Conservation (phyloP, 176 grass and related monocot species). For the Aegilops longissima region DNA sequence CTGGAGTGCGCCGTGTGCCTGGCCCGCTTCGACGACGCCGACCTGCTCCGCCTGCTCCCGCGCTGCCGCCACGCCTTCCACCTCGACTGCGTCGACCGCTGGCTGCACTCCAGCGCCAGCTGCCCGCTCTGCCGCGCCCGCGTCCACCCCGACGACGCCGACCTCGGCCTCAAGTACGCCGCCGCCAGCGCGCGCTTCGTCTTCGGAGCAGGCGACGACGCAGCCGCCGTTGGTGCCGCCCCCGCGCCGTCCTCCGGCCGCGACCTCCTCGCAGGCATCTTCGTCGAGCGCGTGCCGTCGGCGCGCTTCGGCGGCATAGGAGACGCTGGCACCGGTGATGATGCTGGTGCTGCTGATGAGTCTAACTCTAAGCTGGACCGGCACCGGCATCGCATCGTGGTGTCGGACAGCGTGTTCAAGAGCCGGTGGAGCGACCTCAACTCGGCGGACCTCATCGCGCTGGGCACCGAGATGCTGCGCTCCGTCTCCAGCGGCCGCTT, state of each 20-base stretch:
- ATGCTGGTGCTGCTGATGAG: too few relatives aligned
- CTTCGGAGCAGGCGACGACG: constrained; percentile 26
- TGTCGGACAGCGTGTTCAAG: constrained; percentile 75
- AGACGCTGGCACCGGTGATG: neutral
- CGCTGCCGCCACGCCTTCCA: constrained; percentile 86
- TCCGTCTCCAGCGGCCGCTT: constrained; percentile 50
- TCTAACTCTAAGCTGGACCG: constrained; percentile 34
- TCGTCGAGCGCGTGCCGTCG: constrained; percentile 62
- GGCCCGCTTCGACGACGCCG: constrained; percentile 62
- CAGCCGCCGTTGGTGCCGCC: neutral
- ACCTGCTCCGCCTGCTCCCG: constrained; percentile 87
- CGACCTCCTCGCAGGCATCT: constrained; percentile 48
- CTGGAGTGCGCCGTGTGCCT: constrained; percentile 95
- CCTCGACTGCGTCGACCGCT: constrained; percentile 73
- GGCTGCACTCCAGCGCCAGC: constrained; percentile 71
- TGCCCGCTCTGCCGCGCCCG: constrained; percentile 77
- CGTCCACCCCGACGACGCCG: constrained; percentile 44
- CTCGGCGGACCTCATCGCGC: constrained; percentile 66
- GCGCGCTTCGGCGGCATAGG: constrained; percentile 18
- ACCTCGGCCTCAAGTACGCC: constrained; percentile 46
- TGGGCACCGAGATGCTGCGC: constrained; percentile 68
- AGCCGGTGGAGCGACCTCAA: constrained; percentile 96
- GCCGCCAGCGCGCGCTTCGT: constrained; percentile 54
- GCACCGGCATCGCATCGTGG: constrained; percentile 73
- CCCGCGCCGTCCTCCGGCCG: neutral